Conservation (phyloP, 129 eudicot genomes). For the Helichrysum umbraculigerum region DNA sequence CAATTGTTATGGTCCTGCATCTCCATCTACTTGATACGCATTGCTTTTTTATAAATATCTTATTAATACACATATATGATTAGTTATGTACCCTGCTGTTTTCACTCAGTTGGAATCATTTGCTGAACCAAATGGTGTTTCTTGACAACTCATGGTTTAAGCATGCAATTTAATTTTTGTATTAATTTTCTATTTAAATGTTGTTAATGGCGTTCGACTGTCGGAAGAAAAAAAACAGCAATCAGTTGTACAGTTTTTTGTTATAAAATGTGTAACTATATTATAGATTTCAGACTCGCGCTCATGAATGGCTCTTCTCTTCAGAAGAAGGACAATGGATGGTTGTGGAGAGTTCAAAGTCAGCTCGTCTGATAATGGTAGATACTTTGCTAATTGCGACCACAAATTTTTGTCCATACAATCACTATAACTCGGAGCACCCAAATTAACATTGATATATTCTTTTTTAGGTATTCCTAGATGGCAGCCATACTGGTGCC, state of each 20-base stretch:
- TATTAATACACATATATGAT: too few species aligned
- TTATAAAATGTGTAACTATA: slow-evolving; percentile 42
- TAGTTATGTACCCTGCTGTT: too few species aligned
- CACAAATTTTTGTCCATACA: not conserved
- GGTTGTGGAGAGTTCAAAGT: slow-evolving; percentile 80
- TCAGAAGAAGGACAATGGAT: slow-evolving; percentile 99
- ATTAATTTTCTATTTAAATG: not conserved
- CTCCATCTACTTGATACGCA: not conserved
- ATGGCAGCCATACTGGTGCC: slow-evolving; percentile 56
- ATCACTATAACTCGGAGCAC: not conserved
- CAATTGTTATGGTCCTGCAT: not conserved
- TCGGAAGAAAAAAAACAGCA: slow-evolving; percentile 3
- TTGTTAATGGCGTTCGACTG: not conserved
- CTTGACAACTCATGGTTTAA: not conserved
- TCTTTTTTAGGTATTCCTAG: slow-evolving; percentile 60
- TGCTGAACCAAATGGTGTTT: not conserved
- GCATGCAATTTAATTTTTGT: not conserved
- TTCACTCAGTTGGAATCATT: too few species aligned
- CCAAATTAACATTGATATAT: not conserved
- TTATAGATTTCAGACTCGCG: slow-evolving; percentile 72
- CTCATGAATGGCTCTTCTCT: slow-evolving; percentile 85
- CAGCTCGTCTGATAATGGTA: slow-evolving; percentile 93
- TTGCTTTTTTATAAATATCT: too few species aligned
- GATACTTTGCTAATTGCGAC: slow-evolving; percentile 8
- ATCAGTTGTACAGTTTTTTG: slow-evolving; percentile 3